Percentiles rank a stretch among this genome's conserved stretches.
These are phyloP conservation scores for Nemania bipapillata DNA, from an alignment of 2,329 filamentous ascomycete genomes.

Conservation along the genomic window DNA sequence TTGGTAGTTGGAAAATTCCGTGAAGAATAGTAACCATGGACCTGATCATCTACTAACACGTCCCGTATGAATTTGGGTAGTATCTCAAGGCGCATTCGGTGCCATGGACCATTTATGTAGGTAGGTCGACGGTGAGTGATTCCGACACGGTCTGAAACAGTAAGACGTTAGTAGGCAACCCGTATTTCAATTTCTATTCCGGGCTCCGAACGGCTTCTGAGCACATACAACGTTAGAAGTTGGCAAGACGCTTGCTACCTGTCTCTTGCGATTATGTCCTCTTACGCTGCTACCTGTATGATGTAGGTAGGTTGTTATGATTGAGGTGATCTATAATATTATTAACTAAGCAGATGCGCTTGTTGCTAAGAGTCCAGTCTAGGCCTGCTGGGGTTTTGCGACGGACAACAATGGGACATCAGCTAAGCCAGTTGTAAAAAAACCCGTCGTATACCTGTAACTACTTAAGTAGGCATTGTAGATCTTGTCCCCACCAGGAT, in stretches of 20 bases:
- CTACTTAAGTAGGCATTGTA: constrained; percentile 17
- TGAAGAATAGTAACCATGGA: neutral
- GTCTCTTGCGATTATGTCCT: neutral
- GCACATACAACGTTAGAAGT: neutral
- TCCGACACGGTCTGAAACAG: constrained; percentile 46
- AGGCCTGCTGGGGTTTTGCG: neutral
- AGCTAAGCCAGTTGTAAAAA: constrained; percentile 1
- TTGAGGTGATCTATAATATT: neutral
- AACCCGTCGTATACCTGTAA: neutral
- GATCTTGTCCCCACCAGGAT: constrained; percentile 28
- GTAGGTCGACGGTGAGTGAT: constrained; percentile 20
- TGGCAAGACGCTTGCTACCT: neutral
- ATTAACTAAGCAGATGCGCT: neutral
- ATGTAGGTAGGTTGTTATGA: neutral
- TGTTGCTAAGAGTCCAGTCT: neutral
- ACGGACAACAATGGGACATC: neutral
- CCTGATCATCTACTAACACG: neutral
- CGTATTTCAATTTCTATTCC: constrained; percentile 40
- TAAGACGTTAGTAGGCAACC: constrained; percentile 26
- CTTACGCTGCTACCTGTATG: neutral
- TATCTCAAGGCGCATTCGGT: constrained; percentile 23
- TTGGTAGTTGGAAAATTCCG: neutral
- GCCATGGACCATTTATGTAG: neutral
- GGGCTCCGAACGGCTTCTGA: constrained; percentile 14
- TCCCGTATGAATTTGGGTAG: constrained; percentile 2